phyloP scores from a whole-genome alignment of 495 filamentous ascomycete genomes.

The Neurospora discreta region DNA sequence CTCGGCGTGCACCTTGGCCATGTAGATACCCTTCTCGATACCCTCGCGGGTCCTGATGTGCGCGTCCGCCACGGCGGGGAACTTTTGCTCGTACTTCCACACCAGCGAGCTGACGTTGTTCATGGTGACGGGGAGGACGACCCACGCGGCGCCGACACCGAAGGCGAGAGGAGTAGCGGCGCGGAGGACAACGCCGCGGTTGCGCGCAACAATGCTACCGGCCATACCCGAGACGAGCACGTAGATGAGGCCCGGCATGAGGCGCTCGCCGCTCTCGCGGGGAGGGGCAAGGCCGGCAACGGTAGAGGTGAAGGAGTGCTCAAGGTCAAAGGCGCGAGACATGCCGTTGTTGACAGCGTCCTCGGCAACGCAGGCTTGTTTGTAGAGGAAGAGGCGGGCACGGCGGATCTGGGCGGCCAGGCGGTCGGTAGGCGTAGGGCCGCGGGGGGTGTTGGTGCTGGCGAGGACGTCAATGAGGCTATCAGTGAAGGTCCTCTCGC shows the following conservation, averaged over 20 bases:
- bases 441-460: slow-evolving; percentile 24
- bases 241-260: slow-evolving; percentile 80
- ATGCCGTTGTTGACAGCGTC: slow-evolving; percentile 66
- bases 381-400: slow-evolving; percentile 71
- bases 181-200: slow-evolving; percentile 71
- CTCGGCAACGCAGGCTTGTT: slow-evolving; percentile 58
- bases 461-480: not conserved
- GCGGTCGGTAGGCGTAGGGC: slow-evolving; percentile 80
- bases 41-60: slow-evolving; percentile 58
- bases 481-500: slow-evolving; percentile 7
- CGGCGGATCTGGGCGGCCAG: slow-evolving; percentile 72
- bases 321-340: slow-evolving; percentile 62
- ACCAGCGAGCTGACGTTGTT: slow-evolving; percentile 70
- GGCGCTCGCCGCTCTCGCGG: slow-evolving; percentile 65
- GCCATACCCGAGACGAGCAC: slow-evolving; percentile 88
- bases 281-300: slow-evolving; percentile 77
- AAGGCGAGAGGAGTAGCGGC: slow-evolving; percentile 58
- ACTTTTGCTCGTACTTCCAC: slow-evolving; percentile 83
- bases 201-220: slow-evolving; percentile 75
- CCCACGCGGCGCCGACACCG: slow-evolving; percentile 62
- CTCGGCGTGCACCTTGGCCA: slow-evolving; percentile 58
- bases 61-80: slow-evolving; percentile 66
- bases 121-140: slow-evolving; percentile 67
- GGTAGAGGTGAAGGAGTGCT: slow-evolving; percentile 75
- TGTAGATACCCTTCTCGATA: slow-evolving; percentile 55